Evolutionary conservation across 495 filamentous ascomycete genomes (phyloP), one percentile per base, ranked within the genome.

Genomic region (Hypoxylon fuscum): DNA sequence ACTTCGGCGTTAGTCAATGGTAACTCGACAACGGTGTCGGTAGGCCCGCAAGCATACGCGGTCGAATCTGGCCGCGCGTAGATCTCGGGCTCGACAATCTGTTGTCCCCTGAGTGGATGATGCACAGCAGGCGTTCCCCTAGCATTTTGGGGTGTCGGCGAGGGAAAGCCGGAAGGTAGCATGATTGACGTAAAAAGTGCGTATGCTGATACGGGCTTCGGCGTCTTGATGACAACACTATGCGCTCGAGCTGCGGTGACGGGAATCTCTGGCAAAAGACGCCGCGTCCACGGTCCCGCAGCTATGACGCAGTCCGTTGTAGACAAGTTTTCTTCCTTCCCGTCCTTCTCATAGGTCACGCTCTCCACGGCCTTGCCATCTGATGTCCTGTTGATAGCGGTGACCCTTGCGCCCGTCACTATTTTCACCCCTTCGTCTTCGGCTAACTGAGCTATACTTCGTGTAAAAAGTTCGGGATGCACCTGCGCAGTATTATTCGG

Each of bases 31-130:
- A 78, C 68, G 32, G 80, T 82, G 59, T 96, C 92, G 15, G 90
- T 90, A 65, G 93, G 53, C 40, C 77, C 79, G 70, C 92, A 96
- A 21, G 88, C 89, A 69, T 96, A 96, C 38, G 92, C 88, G 27
- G 91, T 90, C 35, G 90, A 83, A 67, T 92, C 87, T 0, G 92
- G 92, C n/a, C 92, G 83, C 10, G 91, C 86, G 70, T 96, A 96
- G 60, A 96, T 94, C 72, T 96, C 92, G 1, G 92, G 91, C 6
- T 86, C 82, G 21, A 86, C 88, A 9, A 82, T 83, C 21, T 81
- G 79, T n/a, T 77, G 50, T 0, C 66, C 63, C 10, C 50, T 31
- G 7, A 66, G 67, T 25, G 63, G 59, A 18, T 45, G 49, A 2
- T 68, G 20, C 75, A 76, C 21, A 2, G 22, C 31, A 0, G 76